Conservation (phyloP, 2,329 filamentous ascomycete species). For the Remersonia thermophila region DNA sequence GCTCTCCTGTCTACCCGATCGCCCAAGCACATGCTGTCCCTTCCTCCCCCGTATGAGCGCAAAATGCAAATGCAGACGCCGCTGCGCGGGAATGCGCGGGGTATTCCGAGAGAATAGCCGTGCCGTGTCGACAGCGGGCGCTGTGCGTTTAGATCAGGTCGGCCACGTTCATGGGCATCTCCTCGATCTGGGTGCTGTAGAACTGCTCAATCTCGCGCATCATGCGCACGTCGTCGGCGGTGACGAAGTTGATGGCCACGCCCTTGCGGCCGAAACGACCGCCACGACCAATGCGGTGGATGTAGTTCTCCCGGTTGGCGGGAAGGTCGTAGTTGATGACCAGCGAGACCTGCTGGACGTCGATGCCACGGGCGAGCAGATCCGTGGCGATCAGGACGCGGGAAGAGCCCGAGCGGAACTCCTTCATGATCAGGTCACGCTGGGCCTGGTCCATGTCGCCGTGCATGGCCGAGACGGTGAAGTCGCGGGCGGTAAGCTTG, state of each 20-base stretch:
- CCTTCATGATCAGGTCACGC: constrained; percentile 99
- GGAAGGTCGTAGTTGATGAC: constrained; percentile 99
- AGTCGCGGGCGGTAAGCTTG: constrained; percentile 96
- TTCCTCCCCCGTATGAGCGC: neutral
- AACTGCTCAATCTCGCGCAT: constrained; percentile 99
- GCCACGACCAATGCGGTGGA: constrained; percentile 98
- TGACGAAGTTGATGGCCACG: constrained; percentile 99
- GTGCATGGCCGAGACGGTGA: constrained; percentile 99
- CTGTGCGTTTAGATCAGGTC: constrained; percentile 51
- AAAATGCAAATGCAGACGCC: constrained; percentile 11
- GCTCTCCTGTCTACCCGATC: constrained; percentile 13
- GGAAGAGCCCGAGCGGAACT: constrained; percentile 97
- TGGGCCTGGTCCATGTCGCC: constrained; percentile 97
- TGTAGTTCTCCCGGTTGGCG: constrained; percentile 99
- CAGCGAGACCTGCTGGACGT: constrained; percentile 97
- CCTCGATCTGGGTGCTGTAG: constrained; percentile 99
- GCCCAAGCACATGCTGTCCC: constrained; percentile 12
- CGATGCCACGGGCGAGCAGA: constrained; percentile 96
- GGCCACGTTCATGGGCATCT: constrained; percentile 96
- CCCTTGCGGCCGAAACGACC: constrained; percentile 99
- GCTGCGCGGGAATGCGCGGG: constrained; percentile 12
- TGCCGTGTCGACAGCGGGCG: no score
- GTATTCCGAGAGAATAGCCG: constrained; percentile 16
- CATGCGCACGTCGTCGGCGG: constrained; percentile 97
- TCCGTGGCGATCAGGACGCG: constrained; percentile 98